These are phyloP conservation scores for Taiozyma sp. DNA, from an alignment of 1,139 yeast genomes.

Conservation along the genomic window DNA sequence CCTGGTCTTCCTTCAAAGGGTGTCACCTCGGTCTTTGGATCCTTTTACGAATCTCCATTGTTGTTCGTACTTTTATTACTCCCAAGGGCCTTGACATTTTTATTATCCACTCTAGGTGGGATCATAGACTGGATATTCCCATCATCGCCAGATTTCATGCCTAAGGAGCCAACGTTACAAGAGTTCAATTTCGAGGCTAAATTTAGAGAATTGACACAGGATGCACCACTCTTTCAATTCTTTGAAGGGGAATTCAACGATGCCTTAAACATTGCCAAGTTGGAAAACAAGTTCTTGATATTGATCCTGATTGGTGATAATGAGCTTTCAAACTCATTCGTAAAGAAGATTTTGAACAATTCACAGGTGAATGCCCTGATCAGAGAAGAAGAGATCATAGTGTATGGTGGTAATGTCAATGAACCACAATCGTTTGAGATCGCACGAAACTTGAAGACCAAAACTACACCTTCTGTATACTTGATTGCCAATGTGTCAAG, in stretches of 20 bases:
- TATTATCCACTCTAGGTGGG: conserved; percentile 12
- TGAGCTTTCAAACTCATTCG: conserved; percentile 17
- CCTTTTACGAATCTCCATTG: conserved; percentile 15
- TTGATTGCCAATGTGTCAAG: conserved; percentile 33
- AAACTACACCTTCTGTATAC: conserved; percentile 28
- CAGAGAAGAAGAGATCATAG: conserved; percentile 23
- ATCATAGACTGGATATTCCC: conserved; percentile 15
- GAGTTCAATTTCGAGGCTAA: conserved; percentile 10
- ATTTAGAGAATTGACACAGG: conserved; percentile 14
- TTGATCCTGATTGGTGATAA: conserved; percentile 24
- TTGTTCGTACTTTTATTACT: conserved; percentile 18
- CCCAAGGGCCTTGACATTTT: conserved; percentile 20
- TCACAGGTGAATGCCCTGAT: conserved; percentile 20
- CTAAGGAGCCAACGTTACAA: conserved; percentile 11
- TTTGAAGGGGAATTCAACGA: conserved; percentile 26
- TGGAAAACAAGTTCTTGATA: conserved; percentile 27
- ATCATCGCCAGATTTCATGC: conserved; percentile 15
- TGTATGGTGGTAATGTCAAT: conserved; percentile 26
- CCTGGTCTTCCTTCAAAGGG: conserved; percentile 9
- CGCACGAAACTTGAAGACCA: conserved; percentile 25
- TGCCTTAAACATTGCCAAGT: conserved; percentile 24
- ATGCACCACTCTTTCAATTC: conserved; percentile 9
- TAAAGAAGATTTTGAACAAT: conserved; percentile 26
- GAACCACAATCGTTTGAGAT: conserved; percentile 31
- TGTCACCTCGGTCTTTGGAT: background rate